These are phyloP conservation scores for Fraxinus dipetala DNA, from an alignment of 305 asterid species.

Conservation along the genomic window DNA sequence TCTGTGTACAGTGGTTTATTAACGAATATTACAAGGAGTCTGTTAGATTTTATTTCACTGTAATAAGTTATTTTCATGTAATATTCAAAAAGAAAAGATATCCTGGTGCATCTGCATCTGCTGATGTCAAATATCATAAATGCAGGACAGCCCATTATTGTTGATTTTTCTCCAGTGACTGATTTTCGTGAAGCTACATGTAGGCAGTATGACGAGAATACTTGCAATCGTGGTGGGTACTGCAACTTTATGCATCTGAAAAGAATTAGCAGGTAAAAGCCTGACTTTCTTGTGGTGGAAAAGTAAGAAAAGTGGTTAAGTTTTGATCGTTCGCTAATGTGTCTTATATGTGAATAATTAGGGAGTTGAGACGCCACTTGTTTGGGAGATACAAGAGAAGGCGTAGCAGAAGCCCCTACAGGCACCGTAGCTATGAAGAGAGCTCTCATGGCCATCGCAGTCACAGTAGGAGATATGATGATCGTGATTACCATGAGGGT, in stretches of 20 bases:
- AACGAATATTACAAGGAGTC: neutral
- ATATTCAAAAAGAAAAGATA: neutral
- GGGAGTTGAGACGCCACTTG: conserved; percentile 82
- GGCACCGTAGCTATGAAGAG: conserved; percentile 86
- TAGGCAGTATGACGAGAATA: conserved; percentile 90
- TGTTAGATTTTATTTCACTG: neutral
- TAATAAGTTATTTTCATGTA: neutral
- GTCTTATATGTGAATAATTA: conserved; percentile 13
- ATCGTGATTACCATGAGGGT: conserved; percentile 62
- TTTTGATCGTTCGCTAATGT: neutral
- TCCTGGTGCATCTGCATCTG: neutral
- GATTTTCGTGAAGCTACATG: conserved; percentile 99
- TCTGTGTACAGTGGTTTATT: neutral
- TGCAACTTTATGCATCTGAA: conserved; percentile 98
- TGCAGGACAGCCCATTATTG: conserved; percentile 92
- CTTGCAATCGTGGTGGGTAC: conserved; percentile 97
- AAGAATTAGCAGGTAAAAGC: conserved; percentile 70
- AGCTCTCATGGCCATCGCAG: conserved; percentile 58
- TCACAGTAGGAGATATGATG: conserved; percentile 75
- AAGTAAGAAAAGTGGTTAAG: neutral
- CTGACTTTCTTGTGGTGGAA: neutral
- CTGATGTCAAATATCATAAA: neutral
- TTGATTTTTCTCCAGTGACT: conserved; percentile 95
- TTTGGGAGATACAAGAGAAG: conserved; percentile 68
- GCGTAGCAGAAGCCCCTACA: conserved; percentile 66